phyloP scores from a whole-genome alignment of 176 grass and related monocot species.

The Avena insularis region DNA sequence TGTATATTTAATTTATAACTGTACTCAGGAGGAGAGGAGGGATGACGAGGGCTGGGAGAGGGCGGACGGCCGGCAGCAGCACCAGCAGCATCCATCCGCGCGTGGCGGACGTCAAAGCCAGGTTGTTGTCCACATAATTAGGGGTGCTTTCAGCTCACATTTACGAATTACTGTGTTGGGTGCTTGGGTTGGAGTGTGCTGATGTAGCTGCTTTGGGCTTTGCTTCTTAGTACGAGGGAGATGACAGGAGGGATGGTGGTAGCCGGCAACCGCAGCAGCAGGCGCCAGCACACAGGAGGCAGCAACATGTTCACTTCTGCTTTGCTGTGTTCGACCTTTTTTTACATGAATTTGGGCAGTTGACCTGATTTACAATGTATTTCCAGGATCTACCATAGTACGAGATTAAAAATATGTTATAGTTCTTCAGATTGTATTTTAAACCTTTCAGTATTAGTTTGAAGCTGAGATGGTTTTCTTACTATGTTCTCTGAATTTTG shows the following conservation, averaged over 20 bases:
- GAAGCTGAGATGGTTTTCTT: neutral
- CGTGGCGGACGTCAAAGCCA: neutral
- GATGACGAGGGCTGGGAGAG: slow-evolving; percentile 46
- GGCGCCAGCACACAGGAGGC: slow-evolving; percentile 34
- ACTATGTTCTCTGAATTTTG: slow-evolving; percentile 38
- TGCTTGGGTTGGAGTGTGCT: neutral
- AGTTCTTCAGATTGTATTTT: slow-evolving; percentile 30
- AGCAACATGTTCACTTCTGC: slow-evolving; percentile 49
- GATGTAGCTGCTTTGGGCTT: neutral
- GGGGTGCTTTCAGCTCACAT: neutral
- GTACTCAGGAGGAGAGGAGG: slow-evolving; percentile 26
- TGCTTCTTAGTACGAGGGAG: slow-evolving; percentile 25
- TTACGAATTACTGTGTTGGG: neutral
- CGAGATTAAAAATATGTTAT: neutral
- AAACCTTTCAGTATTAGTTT: slow-evolving; percentile 21
- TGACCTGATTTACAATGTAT: neutral
- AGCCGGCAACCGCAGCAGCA: slow-evolving; percentile 16
- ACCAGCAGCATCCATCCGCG: slow-evolving; percentile 27
- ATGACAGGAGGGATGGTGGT: slow-evolving; percentile 13
- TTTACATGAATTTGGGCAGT: neutral
- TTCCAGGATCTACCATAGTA: neutral
- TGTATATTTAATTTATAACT: neutral
- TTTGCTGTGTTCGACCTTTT: neutral
- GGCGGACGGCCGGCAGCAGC: slow-evolving; percentile 40
- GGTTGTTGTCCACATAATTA: slow-evolving; percentile 12